Evolutionary conservation across 2,329 filamentous ascomycete genomes (phyloP), one percentile per base, ranked within the genome.

Genomic region (Clonostachys byssicola): DNA sequence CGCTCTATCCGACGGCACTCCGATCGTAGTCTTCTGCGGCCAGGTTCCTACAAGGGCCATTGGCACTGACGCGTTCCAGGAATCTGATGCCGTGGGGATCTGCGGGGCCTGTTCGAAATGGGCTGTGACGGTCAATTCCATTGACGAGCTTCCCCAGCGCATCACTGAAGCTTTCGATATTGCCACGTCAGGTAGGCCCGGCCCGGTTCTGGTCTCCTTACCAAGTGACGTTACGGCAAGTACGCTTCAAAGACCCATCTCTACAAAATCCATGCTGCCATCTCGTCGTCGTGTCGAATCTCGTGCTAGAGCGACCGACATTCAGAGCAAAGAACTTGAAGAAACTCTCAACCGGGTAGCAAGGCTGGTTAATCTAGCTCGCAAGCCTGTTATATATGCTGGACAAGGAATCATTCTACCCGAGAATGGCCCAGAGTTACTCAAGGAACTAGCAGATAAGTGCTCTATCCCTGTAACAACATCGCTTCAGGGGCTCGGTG

Each of bases 131-230:
- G 90, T 96, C 43, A 96, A 95, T 79, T 92, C 86, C 65, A 85
- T 96, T 47, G 91, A 89, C 45, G 94, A 99, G 71, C 78, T 99
- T 47, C 94, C 94, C 45, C 83, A 89, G 59, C 83, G 92, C 54
- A 97, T 97, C 63, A 96, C 96, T 66, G 94, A 97, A 72, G 94
- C 94, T 43, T 97, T 97, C 62, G 92, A 97, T 72, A 97, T 97
- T 63, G 94, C 94, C 39, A 97, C 90, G 39, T 94, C 87, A 59
- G 94, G 94, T 50, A 83, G 94, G 43, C 94, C 94, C 14, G 94
- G 94, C 23, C 94, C 94, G 23, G 94, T 97, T 34, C 81, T 99
- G 51, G 91, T 99, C 52, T 94, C 97, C 67, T 75, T 97, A 53
- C 94, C 92, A 58, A 97, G 97, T 73, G 94, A 99, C 72, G 86